Evolutionary conservation across 2,329 filamentous ascomycete species (phyloP).

Genomic region (Diaporthe ampelina): DNA sequence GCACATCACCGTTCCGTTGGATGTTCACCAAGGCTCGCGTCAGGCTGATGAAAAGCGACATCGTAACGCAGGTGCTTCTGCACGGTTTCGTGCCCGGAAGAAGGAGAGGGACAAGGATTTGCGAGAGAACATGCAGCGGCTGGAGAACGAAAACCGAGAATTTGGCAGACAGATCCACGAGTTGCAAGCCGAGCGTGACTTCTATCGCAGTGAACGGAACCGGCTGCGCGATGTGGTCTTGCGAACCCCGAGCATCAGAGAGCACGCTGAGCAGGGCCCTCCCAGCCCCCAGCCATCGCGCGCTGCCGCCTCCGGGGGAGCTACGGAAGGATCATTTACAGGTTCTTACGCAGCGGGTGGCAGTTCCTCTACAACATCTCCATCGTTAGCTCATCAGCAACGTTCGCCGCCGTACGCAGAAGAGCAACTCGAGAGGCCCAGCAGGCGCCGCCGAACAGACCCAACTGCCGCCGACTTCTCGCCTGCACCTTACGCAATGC

Average conservation of each 20-base stretch:
- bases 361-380: constrained; percentile 47
- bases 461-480: constrained; percentile 37
- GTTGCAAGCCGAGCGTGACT: constrained; percentile 75
- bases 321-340: constrained; percentile 36
- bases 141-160: constrained; percentile 79
- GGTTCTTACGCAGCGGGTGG: constrained; percentile 38
- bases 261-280: constrained; percentile 65
- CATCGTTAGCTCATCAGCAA: constrained; percentile 35
- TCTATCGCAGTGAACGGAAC: constrained; percentile 80
- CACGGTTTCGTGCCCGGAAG: constrained; percentile 83
- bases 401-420: constrained; percentile 44
- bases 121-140: constrained; percentile 75
- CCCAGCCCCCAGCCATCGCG: constrained; percentile 61
- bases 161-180: constrained; percentile 68
- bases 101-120: constrained; percentile 87
- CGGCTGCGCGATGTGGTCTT: constrained; percentile 77
- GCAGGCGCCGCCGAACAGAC: constrained; percentile 63
- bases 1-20: constrained; percentile 75
- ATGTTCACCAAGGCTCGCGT: constrained; percentile 85
- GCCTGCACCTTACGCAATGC: constrained; percentile 58
- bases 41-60: constrained; percentile 88
- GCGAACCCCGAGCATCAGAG: constrained; percentile 69
- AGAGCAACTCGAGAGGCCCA: constrained; percentile 60
- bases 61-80: constrained; percentile 88
- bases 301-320: constrained; percentile 35